Evolutionary conservation across 1,284 basidiomycete genomes (phyloP), one percentile per base, ranked within the genome.

Genomic region (Xerocomus amazonicus): DNA sequence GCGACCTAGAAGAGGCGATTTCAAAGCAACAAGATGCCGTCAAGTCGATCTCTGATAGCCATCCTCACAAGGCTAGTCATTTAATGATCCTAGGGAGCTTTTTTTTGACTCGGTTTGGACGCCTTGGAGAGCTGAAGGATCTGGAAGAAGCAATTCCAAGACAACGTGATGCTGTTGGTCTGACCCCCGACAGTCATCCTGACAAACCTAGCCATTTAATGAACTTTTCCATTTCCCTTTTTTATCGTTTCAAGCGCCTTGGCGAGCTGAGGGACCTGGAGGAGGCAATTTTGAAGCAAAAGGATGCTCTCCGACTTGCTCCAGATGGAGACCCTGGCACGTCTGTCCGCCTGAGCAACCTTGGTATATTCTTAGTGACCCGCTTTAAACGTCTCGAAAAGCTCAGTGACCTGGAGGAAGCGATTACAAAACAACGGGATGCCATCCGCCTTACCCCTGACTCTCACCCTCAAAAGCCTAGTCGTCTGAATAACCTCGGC

Each of bases 381-480:
- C 35, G 50, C 27, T 51, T 37, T 3, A 0, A 26, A 2, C 23
- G 8, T n/a, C 37, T 41, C 2, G 41, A 51, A 3, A 7, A 44
- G 12, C 37, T 29, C 4, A 17, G 12, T 13, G 54, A 55, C 43
- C 54, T 55, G 3, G 54, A 55, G 14, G 12, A 56, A 43, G 47
- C 47, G 7, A 45, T 48, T 35, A 31, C 35, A 14, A 32, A 23
- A 12, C 14, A 17, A 9, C 7, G 7, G 14, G 34, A 46, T 1
- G 48, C 40, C 17, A 32, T 8, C 13, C 16, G 23, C 23, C 19
- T 35, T 29, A 35, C 23, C 3, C 51, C 23, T 13, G 16, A 16
- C 16, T 14, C 9, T 28, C 43, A 54, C 26, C 42, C 51, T 14
- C 4, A 41, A 16, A 33, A 37, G n/a, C 38, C 37, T 6, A 9